These are phyloP conservation scores for Sphaerulina musiva DNA, from an alignment of 2,329 filamentous ascomycete genomes.

Conservation along the genomic window DNA sequence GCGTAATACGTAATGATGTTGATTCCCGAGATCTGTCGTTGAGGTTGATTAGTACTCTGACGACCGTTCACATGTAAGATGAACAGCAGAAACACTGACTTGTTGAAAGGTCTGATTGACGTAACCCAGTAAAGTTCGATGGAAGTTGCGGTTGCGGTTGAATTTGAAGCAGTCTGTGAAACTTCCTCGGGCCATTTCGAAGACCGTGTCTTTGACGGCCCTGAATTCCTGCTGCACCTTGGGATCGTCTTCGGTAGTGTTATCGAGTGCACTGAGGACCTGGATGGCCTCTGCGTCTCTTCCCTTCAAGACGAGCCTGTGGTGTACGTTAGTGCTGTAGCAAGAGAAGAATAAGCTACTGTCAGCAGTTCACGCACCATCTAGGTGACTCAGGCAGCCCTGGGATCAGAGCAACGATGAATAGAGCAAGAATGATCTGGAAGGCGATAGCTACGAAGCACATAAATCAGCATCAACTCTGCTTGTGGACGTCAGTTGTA, in stretches of 20 bases:
- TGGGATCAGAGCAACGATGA: slow-evolving; percentile 46
- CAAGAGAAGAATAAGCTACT: not conserved
- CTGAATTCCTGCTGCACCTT: slow-evolving; percentile 26
- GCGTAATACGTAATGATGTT: slow-evolving; percentile 34
- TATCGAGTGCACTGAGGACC: slow-evolving; percentile 32
- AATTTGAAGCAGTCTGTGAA: slow-evolving; percentile 32
- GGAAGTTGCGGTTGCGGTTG: slow-evolving; percentile 42
- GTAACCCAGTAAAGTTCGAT: slow-evolving; percentile 40
- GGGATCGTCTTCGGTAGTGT: slow-evolving; percentile 34
- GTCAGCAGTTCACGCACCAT: slow-evolving; percentile 34
- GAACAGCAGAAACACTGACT: too few relatives aligned
- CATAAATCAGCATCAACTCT: not conserved
- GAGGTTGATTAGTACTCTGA: too few relatives aligned
- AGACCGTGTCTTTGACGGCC: slow-evolving; percentile 35
- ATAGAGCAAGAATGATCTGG: slow-evolving; percentile 51
- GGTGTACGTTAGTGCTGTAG: not conserved
- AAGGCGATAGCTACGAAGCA: slow-evolving; percentile 40
- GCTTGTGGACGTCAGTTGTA: not conserved
- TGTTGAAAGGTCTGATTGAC: slow-evolving; percentile 45
- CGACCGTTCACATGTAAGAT: too few relatives aligned
- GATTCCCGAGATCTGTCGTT: slow-evolving; percentile 25
- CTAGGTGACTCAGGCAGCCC: slow-evolving; percentile 53
- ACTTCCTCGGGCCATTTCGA: slow-evolving; percentile 31
- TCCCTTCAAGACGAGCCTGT: slow-evolving; percentile 31
- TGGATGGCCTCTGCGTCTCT: slow-evolving; percentile 32